A percentile compares a stretch with the other conserved stretches of the same genome.
These are phyloP conservation scores for Penicillium turbatum DNA, from an alignment of 495 filamentous ascomycete genomes.

Conservation along the genomic window DNA sequence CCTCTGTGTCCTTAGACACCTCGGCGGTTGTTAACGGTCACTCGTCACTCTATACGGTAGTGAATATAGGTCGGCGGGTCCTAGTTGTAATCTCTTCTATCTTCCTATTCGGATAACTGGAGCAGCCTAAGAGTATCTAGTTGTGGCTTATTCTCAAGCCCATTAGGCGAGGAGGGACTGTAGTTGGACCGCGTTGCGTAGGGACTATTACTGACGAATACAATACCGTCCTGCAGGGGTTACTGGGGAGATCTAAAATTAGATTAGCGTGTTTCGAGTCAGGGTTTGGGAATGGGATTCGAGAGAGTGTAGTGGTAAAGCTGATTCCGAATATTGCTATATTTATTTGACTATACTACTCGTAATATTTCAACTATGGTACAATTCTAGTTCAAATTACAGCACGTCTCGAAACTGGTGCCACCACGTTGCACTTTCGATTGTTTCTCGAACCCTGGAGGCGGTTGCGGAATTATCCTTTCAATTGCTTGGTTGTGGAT, in stretches of 20 bases:
- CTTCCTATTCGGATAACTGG: constrained; percentile 14
- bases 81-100: constrained; percentile 25
- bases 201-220: background rate
- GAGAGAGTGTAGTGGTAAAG: constrained; percentile 5
- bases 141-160: background rate
- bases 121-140: constrained; percentile 6
- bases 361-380: too few relatives aligned
- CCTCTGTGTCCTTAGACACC: constrained; percentile 29
- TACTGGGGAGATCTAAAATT: too few relatives aligned
- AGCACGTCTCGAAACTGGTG: too few relatives aligned
- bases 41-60: constrained; percentile 36
- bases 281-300: constrained; percentile 13
- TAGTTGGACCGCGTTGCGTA: background rate
- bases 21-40: constrained; percentile 24
- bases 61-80: constrained; percentile 28
- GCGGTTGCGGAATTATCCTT: too few relatives aligned
- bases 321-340: background rate
- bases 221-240: too few relatives aligned
- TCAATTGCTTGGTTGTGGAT: too few relatives aligned
- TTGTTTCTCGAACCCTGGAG: too few relatives aligned
- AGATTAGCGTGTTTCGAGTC: constrained; percentile 1
- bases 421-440: too few relatives aligned
- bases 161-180: constrained; percentile 6
- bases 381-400: too few relatives aligned
- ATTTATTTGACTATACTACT: too few relatives aligned